phyloP scores from a whole-genome alignment of 148 eudicot genomes.

The Silene uniflora region DNA sequence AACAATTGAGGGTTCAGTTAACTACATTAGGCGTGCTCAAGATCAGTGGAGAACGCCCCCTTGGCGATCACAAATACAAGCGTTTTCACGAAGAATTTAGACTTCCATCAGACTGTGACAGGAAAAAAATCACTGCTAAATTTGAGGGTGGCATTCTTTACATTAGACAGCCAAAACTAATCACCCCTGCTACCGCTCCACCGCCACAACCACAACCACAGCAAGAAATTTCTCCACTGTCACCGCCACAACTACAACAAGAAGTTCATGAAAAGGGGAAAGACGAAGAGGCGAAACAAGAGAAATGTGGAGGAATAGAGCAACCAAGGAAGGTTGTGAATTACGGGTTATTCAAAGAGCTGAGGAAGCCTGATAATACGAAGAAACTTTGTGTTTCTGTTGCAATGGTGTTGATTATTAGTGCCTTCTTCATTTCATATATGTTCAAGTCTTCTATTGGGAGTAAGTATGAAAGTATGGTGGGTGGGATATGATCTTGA shows the following conservation, averaged over 20 bases:
- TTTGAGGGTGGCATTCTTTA: slow-evolving; percentile 44
- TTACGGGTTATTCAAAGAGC: slow-evolving; percentile 21
- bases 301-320: not conserved
- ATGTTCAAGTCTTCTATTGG: slow-evolving; percentile 14
- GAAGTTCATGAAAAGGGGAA: slow-evolving; percentile 3
- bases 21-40: slow-evolving; percentile 33
- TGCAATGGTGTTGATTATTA: slow-evolving; percentile 24
- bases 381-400: slow-evolving; percentile 26
- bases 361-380: slow-evolving; percentile 39
- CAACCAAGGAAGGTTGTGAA: not conserved
- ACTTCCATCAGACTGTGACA: slow-evolving; percentile 44
- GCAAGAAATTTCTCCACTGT: not conserved
- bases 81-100: slow-evolving; percentile 42
- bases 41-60: slow-evolving; percentile 49
- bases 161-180: slow-evolving; percentile 51
- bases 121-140: slow-evolving; percentile 47
- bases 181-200: slow-evolving; percentile 28
- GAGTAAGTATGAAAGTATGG: not conserved
- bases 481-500: not conserved
- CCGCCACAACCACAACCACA: slow-evolving; percentile 2
- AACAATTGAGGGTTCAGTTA: slow-evolving; percentile 50
- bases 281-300: not conserved
- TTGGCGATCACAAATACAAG: slow-evolving; percentile 43
- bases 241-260: slow-evolving; percentile 8
- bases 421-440: slow-evolving; percentile 33